A percentile compares a stretch with the other conserved stretches of the same genome.
phyloP scores from a whole-genome alignment of 164 flowering plant species.

The Vitis rotundifolia region DNA sequence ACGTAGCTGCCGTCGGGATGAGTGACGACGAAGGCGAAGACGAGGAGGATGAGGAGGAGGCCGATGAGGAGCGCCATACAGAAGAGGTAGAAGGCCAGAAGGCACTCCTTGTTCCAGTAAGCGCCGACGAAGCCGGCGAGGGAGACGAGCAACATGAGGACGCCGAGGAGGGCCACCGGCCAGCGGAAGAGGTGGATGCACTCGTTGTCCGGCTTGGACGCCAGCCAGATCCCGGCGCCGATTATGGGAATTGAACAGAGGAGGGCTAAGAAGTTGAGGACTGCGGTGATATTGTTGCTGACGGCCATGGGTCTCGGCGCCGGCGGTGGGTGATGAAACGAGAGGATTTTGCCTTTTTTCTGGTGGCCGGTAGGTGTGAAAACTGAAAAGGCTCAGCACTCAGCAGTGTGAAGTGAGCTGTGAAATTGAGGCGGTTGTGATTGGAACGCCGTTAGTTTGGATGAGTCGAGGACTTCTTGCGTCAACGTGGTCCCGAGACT shows the following conservation, averaged over 20 bases:
- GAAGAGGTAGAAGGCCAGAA: conserved; percentile 70
- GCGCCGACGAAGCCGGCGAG: conserved; percentile 87
- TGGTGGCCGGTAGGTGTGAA: too few relatives aligned
- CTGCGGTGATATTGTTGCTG: conserved; percentile 75
- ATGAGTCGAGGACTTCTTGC: too few relatives aligned
- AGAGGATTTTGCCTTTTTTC: too few relatives aligned
- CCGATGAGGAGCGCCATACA: conserved; percentile 71
- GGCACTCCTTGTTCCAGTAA: conserved; percentile 66
- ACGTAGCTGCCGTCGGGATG: conserved; percentile 54
- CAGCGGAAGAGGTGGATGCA: conserved; percentile 75
- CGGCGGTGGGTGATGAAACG: background rate
- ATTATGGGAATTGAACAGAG: conserved; percentile 80
- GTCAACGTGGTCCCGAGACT: too few relatives aligned
- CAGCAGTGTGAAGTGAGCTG: too few relatives aligned
- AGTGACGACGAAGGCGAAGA: conserved; percentile 81
- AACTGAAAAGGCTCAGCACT: too few relatives aligned
- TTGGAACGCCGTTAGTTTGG: too few relatives aligned
- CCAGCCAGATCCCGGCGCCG: conserved; percentile 82
- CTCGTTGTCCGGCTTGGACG: conserved; percentile 75
- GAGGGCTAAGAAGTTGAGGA: conserved; percentile 76
- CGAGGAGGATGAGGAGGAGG: conserved; percentile 55
- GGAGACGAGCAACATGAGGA: conserved; percentile 69
- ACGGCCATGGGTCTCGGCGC: conserved; percentile 47
- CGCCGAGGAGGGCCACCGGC: conserved; percentile 76
- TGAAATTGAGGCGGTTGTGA: too few relatives aligned